Conservation (phyloP, 495 filamentous ascomycete genomes). For the Neurospora sp. region DNA sequence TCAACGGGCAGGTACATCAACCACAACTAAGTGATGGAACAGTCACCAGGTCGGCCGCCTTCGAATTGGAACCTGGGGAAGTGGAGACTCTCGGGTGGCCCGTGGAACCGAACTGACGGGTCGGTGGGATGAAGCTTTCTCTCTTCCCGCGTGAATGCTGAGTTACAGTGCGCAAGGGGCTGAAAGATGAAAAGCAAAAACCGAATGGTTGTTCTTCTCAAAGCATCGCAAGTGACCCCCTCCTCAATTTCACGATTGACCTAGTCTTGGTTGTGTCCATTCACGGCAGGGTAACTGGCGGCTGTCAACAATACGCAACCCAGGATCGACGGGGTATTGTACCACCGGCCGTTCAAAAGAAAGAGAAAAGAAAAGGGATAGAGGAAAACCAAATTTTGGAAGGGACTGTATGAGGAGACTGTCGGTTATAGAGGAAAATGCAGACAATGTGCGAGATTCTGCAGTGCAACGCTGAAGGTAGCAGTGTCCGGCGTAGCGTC, state of each 20-base stretch:
- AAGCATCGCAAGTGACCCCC: neutral
- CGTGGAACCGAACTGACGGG: neutral
- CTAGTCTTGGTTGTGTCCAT: neutral
- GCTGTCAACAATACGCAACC: neutral
- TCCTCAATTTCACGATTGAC: neutral
- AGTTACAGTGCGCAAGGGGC: neutral
- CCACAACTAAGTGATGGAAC: neutral
- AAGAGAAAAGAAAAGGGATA: neutral
- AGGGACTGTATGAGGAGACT: neutral
- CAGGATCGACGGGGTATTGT: neutral
- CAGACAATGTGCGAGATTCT: neutral
- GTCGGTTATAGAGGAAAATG: neutral
- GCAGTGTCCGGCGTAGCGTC: neutral
- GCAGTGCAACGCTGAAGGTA: neutral
- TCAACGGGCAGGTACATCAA: neutral
- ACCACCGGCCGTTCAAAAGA: neutral
- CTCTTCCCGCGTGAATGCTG: neutral
- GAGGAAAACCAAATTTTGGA: neutral
- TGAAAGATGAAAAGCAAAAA: neutral
- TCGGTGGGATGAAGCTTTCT: neutral
- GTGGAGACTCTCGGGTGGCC: neutral
- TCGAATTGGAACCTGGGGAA: neutral
- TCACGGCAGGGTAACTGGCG: neutral
- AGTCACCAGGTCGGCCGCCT: neutral
- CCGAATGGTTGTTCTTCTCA: neutral